These are phyloP conservation scores for Neoboletus magnificus DNA, from an alignment of 768 basidiomycete genomes.

Conservation along the genomic window DNA sequence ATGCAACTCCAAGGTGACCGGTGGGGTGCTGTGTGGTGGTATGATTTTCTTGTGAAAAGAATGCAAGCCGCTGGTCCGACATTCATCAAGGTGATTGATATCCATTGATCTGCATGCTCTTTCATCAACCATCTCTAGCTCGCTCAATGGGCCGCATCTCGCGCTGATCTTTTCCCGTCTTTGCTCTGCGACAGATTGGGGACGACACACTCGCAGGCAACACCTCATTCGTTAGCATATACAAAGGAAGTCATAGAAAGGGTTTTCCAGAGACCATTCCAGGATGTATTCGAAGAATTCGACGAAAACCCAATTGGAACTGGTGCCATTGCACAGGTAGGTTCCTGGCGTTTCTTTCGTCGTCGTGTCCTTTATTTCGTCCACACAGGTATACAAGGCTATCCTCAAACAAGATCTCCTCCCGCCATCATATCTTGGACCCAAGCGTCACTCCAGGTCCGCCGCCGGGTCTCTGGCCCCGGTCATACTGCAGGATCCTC, in stretches of 20 bases:
- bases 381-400: constrained; percentile 77
- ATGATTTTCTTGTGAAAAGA: constrained; percentile 75
- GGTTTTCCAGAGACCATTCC: constrained; percentile 80
- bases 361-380: background rate
- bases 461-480: constrained; percentile 52
- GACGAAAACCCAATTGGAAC: constrained; percentile 87
- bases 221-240: constrained; percentile 73
- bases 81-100: constrained; percentile 78
- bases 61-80: constrained; percentile 97
- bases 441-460: constrained; percentile 56
- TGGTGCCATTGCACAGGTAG: constrained; percentile 90
- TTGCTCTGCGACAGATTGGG: constrained; percentile 82
- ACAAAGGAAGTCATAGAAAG: constrained; percentile 79
- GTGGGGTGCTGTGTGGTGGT: constrained; percentile 99
- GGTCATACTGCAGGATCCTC: constrained; percentile 47
- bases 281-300: constrained; percentile 90
- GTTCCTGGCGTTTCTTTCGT: constrained; percentile 19
- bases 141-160: constrained; percentile 97
- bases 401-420: constrained; percentile 80
- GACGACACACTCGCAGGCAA: constrained; percentile 83
- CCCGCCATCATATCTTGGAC: constrained; percentile 78
- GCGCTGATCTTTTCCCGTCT: constrained; percentile 89
- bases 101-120: constrained; percentile 4
- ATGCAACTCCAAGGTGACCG: constrained; percentile 63
- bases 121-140: constrained; percentile 47